Conservation (phyloP, 176 grass and related monocot genomes). For the Oropetium thomaeum region DNA sequence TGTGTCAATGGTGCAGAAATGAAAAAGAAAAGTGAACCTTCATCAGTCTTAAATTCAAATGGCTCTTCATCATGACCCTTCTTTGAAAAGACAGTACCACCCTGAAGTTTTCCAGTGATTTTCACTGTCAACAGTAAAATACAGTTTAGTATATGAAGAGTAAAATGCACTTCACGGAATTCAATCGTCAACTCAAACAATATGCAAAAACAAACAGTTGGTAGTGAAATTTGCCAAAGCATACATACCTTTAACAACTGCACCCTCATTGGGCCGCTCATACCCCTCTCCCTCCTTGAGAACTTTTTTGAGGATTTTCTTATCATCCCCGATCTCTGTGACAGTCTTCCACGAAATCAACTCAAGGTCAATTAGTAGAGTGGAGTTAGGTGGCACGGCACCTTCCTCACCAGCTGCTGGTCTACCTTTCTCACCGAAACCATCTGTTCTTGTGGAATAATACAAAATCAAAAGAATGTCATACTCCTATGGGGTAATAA, state of each 20-base stretch:
- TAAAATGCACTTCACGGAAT: background rate
- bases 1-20: background rate
- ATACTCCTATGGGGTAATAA: background rate
- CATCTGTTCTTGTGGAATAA: conserved; percentile 48
- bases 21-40: conserved; percentile 51
- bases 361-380: conserved; percentile 66
- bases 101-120: conserved; percentile 75
- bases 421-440: conserved; percentile 89
- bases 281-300: conserved; percentile 86
- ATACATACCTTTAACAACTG: conserved; percentile 71
- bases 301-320: conserved; percentile 96
- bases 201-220: background rate
- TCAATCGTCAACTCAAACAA: background rate
- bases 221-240: background rate
- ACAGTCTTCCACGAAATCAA: conserved; percentile 95
- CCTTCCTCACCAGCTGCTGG: conserved; percentile 52
- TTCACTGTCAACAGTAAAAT: conserved; percentile 59
- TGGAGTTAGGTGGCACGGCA: conserved; percentile 67
- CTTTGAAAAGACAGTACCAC: conserved; percentile 79
- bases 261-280: conserved; percentile 82
- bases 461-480: background rate
- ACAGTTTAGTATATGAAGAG: background rate
- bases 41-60: conserved; percentile 90
- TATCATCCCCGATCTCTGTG: conserved; percentile 92
- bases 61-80: conserved; percentile 73